A percentile compares a stretch with the other conserved stretches of the same genome.
phyloP scores from a whole-genome alignment of 495 filamentous ascomycete species.

The Friedmanniomyces simplex region DNA sequence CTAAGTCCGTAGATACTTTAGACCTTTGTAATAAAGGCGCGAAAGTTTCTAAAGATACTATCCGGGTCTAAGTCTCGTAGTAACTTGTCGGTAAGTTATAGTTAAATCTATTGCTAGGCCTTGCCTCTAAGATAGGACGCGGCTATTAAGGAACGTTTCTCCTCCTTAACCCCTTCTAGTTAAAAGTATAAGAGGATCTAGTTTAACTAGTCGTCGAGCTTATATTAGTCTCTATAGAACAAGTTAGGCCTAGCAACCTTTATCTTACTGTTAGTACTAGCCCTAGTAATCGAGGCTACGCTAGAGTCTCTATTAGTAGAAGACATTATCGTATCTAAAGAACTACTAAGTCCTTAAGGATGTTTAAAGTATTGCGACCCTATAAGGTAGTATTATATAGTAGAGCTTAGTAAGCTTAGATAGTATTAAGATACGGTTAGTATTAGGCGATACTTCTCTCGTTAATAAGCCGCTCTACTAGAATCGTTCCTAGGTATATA shows the following conservation, averaged over 20 bases:
- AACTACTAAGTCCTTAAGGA: not conserved
- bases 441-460: too few species aligned
- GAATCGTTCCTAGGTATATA: not conserved
- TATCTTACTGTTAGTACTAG: not conserved
- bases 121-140: not conserved
- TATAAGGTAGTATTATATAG: too few species aligned
- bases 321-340: not conserved
- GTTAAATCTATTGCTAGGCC: not conserved
- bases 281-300: not conserved
- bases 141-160: not conserved
- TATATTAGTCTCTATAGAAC: slow-evolving; percentile 1
- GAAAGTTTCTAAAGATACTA: not conserved
- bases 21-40: not conserved
- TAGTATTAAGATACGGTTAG: too few species aligned
- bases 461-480: too few species aligned
- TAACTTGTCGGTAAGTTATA: not conserved
- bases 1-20: not conserved
- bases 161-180: not conserved
- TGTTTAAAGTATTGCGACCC: too few species aligned
- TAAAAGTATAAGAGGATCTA: not conserved
- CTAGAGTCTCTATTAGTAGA: not conserved
- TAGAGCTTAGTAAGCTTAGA: too few species aligned
- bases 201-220: slow-evolving; percentile 4
- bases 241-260: not conserved
- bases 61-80: not conserved